phyloP scores from a whole-genome alignment of 352 stramenopile genomes.

The Lagenidium giganteum region DNA sequence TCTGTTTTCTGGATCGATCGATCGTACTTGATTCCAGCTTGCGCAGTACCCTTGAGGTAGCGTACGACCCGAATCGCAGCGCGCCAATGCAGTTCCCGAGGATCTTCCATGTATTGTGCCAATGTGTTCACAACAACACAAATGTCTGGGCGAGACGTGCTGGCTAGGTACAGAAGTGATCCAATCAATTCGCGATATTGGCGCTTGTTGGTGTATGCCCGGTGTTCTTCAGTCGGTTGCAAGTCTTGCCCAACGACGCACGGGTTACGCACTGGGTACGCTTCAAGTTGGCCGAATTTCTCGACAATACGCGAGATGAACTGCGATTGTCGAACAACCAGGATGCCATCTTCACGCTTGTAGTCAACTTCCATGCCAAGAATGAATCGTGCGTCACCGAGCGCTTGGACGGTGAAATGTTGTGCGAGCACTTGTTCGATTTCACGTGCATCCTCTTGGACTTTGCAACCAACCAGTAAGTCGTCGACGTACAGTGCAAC shows the following conservation, averaged over 20 bases:
- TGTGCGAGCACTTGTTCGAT: neutral
- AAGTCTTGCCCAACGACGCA: too few relatives aligned
- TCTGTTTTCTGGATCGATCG: neutral
- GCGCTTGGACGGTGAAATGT: constrained; percentile 8
- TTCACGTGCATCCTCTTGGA: neutral
- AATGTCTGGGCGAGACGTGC: constrained; percentile 14
- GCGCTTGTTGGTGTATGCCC: too few relatives aligned
- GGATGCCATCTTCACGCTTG: too few relatives aligned
- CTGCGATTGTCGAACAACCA: too few relatives aligned
- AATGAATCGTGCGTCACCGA: constrained; percentile 9
- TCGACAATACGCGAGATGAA: too few relatives aligned
- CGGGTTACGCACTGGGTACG: too few relatives aligned
- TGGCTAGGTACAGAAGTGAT: constrained; percentile 17
- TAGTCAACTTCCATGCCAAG: constrained; percentile 17
- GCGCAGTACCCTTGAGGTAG: constrained; percentile 13
- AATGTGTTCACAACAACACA: neutral
- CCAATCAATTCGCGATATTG: too few relatives aligned
- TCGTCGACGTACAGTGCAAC: constrained; percentile 10
- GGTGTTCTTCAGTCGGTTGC: too few relatives aligned
- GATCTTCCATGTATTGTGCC: constrained; percentile 9
- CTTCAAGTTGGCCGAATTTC: too few relatives aligned
- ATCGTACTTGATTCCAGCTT: constrained; percentile 2
- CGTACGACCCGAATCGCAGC: constrained; percentile 11
- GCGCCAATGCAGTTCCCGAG: constrained; percentile 13
- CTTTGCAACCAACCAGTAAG: constrained; percentile 8